These are phyloP conservation scores for Nigrospora sphaerica DNA, from an alignment of 2,329 filamentous ascomycete species.

Conservation along the genomic window DNA sequence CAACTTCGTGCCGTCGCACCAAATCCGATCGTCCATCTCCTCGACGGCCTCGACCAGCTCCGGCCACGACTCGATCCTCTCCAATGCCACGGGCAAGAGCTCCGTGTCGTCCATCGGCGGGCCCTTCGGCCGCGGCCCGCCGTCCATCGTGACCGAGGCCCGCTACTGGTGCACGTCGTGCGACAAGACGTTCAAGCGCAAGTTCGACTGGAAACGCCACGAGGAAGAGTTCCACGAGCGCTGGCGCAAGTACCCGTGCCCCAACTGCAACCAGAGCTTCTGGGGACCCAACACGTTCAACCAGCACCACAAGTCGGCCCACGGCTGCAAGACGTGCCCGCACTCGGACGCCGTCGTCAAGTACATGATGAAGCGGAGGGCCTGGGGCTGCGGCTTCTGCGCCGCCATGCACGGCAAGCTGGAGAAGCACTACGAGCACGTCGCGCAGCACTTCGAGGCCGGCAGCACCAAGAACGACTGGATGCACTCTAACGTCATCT, in stretches of 20 bases:
- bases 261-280: constrained; percentile 62
- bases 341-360: constrained; percentile 58
- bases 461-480: constrained; percentile 58
- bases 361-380: constrained; percentile 56
- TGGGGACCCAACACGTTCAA: constrained; percentile 63
- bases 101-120: constrained; percentile 17
- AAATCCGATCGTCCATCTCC: constrained; percentile 20
- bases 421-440: constrained; percentile 61
- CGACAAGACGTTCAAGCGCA: constrained; percentile 60
- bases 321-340: constrained; percentile 58
- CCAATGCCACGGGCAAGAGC: constrained; percentile 18
- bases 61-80: constrained; percentile 21
- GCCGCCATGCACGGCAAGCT: constrained; percentile 55
- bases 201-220: constrained; percentile 64
- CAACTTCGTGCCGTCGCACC: constrained; percentile 13
- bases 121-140: constrained; percentile 4
- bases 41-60: constrained; percentile 21
- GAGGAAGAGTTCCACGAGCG: constrained; percentile 65
- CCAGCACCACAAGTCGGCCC: constrained; percentile 59
- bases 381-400: constrained; percentile 65
- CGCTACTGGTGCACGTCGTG: constrained; percentile 35
- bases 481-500: constrained; percentile 63
- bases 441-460: constrained; percentile 59
- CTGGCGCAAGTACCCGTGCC: constrained; percentile 60
- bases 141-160: constrained; percentile 13